phyloP scores from a whole-genome alignment of 257 asterid species.

The Primulina huaijiensis region DNA sequence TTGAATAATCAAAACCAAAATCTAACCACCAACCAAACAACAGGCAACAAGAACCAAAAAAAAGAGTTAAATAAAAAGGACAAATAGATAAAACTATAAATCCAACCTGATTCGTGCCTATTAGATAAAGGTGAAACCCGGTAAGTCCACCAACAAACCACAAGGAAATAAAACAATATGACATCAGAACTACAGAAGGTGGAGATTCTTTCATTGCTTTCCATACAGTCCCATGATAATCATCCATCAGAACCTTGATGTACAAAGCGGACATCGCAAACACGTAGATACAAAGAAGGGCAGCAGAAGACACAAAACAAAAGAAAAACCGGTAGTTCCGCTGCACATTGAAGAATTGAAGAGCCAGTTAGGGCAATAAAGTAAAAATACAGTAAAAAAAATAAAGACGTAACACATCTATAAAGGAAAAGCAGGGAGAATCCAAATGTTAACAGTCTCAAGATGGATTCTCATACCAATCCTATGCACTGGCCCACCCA shows the following conservation, averaged over 20 bases:
- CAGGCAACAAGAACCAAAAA: slow-evolving; percentile 8
- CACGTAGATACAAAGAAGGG: slow-evolving; percentile 87
- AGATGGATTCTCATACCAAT: slow-evolving; percentile 48
- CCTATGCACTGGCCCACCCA: slow-evolving; percentile 99
- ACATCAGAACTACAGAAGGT: slow-evolving; percentile 81
- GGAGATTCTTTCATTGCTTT: slow-evolving; percentile 96
- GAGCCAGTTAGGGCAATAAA: slow-evolving; percentile 23
- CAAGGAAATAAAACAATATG: slow-evolving; percentile 79
- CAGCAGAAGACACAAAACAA: slow-evolving; percentile 81
- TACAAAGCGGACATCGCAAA: slow-evolving; percentile 80
- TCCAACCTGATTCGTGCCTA: slow-evolving; percentile 90
- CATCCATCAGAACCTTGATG: slow-evolving; percentile 86
- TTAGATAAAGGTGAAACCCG: slow-evolving; percentile 89
- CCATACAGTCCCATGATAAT: slow-evolving; percentile 80
- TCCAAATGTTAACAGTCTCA: slow-evolving; percentile 6
- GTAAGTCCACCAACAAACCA: slow-evolving; percentile 99
- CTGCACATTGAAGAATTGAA: slow-evolving; percentile 47
- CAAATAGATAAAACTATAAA: slow-evolving; percentile 25
- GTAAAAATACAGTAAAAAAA: slow-evolving; percentile 19
- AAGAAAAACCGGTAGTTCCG: slow-evolving; percentile 97
- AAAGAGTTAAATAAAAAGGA: not conserved
- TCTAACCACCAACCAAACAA: not conserved
- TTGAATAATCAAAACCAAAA: not conserved
- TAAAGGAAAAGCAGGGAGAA: slow-evolving; percentile 10
- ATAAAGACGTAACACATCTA: not conserved